These are phyloP conservation scores for Dothiorella sarmentorum DNA, from an alignment of 2,329 filamentous ascomycete genomes.

Conservation along the genomic window DNA sequence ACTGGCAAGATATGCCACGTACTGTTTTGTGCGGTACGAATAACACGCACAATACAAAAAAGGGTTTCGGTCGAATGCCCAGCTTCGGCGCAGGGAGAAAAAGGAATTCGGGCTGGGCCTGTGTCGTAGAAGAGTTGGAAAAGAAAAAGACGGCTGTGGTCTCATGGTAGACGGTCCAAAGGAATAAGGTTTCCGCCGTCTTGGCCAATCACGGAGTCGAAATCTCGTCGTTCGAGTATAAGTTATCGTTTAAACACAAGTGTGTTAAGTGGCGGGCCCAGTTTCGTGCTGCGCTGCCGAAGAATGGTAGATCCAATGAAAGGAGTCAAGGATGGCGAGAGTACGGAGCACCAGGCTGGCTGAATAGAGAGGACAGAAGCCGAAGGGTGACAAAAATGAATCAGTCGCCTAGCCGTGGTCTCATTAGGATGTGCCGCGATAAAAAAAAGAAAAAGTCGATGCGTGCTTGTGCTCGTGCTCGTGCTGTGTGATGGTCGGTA, in stretches of 20 bases:
- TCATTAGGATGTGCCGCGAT: background rate
- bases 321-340: background rate
- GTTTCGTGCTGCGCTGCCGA: background rate
- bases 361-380: slow-evolving; percentile 5
- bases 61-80: background rate
- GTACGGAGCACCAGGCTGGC: slow-evolving; percentile 7
- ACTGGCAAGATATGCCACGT: slow-evolving; percentile 1
- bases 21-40: background rate
- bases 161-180: background rate
- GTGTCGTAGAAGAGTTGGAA: background rate
- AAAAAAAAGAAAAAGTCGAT: slow-evolving; percentile 7
- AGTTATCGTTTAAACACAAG: slow-evolving; percentile 6
- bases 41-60: slow-evolving; percentile 1
- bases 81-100: background rate
- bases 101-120: background rate
- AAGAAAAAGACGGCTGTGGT: background rate
- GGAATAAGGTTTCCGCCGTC: background rate
- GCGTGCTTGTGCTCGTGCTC: slow-evolving; percentile 3
- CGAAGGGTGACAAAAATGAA: background rate
- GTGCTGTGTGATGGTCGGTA: slow-evolving; percentile 1
- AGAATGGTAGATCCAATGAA: background rate
- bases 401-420: slow-evolving; percentile 13
- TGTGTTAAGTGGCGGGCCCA: background rate
- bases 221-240: background rate
- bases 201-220: background rate